Conservation (phyloP, 2,329 filamentous ascomycete species). For the Verticillium nubilum region DNA sequence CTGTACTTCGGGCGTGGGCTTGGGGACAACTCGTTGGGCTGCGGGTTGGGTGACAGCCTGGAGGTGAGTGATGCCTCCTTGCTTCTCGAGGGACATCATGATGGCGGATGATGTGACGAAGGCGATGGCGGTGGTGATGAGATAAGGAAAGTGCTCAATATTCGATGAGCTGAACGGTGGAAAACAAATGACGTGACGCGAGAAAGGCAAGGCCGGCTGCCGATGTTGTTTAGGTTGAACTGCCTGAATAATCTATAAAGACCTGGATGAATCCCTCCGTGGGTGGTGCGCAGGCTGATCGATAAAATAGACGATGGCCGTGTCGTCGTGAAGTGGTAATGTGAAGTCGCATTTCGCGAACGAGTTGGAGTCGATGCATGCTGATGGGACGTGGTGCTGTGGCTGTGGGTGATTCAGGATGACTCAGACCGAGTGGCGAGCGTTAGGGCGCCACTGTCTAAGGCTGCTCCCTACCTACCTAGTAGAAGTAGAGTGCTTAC, state of each 20-base stretch:
- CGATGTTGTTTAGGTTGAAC: neutral
- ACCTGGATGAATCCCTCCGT: neutral
- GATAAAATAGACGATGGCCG: neutral
- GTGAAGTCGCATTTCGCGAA: neutral
- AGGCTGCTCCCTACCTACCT: neutral
- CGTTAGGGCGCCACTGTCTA: neutral
- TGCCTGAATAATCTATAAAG: neutral
- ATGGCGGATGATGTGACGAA: conserved; percentile 4
- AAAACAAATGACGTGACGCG: neutral
- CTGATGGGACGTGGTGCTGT: neutral
- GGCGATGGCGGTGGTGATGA: too few species aligned
- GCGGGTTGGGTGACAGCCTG: conserved; percentile 42
- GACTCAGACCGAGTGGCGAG: neutral
- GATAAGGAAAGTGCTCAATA: neutral
- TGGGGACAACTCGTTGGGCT: conserved; percentile 49
- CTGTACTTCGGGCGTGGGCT: conserved; percentile 62
- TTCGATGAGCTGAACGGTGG: conserved; percentile 11
- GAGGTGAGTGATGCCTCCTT: conserved; percentile 25
- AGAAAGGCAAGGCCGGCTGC: neutral
- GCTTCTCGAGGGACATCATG: conserved; percentile 33
- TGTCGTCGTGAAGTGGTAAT: neutral
- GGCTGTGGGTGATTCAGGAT: neutral
- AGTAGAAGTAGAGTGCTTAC: neutral
- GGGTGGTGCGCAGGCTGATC: neutral
- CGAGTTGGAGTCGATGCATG: neutral